Percentiles rank a stretch among this genome's conserved stretches.
Conservation (phyloP, 441 rosid genomes). For the Erodium texanum region DNA sequence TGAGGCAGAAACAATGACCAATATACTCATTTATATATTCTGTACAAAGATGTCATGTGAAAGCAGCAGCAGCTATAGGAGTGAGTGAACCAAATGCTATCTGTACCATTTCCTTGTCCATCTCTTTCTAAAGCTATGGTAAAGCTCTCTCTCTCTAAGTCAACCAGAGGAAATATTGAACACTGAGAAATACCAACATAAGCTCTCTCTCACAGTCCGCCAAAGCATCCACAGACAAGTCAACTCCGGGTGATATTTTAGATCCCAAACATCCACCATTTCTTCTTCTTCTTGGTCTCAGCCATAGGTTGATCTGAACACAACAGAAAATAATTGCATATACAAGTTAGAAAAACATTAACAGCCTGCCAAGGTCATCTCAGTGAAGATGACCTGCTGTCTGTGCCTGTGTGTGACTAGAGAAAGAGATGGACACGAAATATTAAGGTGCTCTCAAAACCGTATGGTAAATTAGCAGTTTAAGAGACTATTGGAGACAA, state of each 20-base stretch:
- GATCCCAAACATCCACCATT: slow-evolving; percentile 34
- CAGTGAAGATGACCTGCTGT: too few species aligned
- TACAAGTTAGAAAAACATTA: not conserved
- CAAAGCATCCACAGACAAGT: too few species aligned
- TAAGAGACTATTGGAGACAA: too few species aligned
- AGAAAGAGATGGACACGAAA: too few species aligned
- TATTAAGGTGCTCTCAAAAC: too few species aligned
- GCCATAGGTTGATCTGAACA: slow-evolving; percentile 23
- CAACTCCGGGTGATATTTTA: not conserved
- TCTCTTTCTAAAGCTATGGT: not conserved
- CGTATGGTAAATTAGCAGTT: too few species aligned
- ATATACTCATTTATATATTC: not conserved
- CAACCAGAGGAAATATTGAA: not conserved
- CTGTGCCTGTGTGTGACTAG: too few species aligned
- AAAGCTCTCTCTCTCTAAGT: not conserved
- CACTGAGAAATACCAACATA: not conserved
- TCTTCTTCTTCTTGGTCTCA: slow-evolving; percentile 32
- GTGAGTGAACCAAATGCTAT: not conserved
- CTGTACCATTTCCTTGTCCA: not conserved
- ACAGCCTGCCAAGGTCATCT: not conserved
- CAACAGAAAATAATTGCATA: not conserved
- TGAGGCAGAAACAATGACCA: too few species aligned
- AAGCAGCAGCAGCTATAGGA: not conserved
- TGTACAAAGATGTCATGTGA: not conserved
- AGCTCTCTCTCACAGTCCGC: too few species aligned